Conservation (phyloP, 78 protist species). For the Mastigamoeba balamuthi region DNA sequence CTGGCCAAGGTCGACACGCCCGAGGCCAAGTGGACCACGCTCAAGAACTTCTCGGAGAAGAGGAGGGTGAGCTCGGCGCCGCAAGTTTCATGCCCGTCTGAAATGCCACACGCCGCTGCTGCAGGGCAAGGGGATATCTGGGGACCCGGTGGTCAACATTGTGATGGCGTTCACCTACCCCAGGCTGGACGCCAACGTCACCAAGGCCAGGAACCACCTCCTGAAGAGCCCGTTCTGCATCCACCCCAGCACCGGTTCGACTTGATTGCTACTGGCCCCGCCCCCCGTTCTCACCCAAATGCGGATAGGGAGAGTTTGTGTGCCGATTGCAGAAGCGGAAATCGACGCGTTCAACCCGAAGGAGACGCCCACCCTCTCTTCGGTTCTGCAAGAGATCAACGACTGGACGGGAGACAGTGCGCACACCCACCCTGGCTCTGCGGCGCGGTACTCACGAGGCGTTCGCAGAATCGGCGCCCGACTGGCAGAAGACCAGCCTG, state of each 20-base stretch:
- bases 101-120: too few relatives aligned
- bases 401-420: too few relatives aligned
- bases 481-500: too few relatives aligned
- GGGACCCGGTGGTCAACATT: constrained; percentile 26
- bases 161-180: constrained; percentile 73
- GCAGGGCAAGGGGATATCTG: too few relatives aligned
- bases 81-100: constrained; percentile 14
- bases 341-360: constrained; percentile 18
- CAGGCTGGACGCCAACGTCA: constrained; percentile 86
- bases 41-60: neutral
- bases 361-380: constrained; percentile 4
- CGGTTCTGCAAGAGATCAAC: too few relatives aligned
- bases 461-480: too few relatives aligned
- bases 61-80: neutral
- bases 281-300: neutral
- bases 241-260: constrained; percentile 91
- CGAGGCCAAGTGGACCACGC: neutral
- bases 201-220: constrained; percentile 79
- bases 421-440: too few relatives aligned
- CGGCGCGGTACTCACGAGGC: too few relatives aligned
- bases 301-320: constrained; percentile 19
- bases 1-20: neutral
- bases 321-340: constrained; percentile 13
- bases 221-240: constrained; percentile 93
- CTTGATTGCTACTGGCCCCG: neutral